phyloP scores from a whole-genome alignment of 2,329 filamentous ascomycete genomes.

The Plectosphaerella sp. region DNA sequence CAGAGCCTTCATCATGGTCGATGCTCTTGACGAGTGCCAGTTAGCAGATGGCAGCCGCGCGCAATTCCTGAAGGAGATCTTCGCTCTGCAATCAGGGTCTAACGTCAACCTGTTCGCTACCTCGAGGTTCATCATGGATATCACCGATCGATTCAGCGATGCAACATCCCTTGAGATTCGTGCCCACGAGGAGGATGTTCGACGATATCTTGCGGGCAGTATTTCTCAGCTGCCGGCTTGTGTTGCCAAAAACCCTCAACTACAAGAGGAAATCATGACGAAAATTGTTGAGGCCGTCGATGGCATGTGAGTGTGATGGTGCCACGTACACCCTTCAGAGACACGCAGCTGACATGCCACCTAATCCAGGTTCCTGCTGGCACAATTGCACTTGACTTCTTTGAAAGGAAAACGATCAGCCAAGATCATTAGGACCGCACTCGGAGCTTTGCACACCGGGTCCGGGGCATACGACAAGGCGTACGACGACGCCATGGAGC shows the following conservation, averaged over 20 bases:
- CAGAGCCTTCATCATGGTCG: constrained; percentile 16
- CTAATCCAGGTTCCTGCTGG: not conserved
- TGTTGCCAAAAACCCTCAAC: constrained; percentile 7
- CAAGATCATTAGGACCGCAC: constrained; percentile 23
- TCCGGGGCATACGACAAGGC: constrained; percentile 26
- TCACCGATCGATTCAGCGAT: not conserved
- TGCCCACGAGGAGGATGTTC: constrained; percentile 25
- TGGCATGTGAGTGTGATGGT: not conserved
- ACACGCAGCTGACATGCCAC: not conserved
- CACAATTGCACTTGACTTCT: not conserved
- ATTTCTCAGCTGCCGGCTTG: constrained; percentile 13
- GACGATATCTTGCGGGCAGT: constrained; percentile 20
- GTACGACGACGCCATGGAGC: constrained; percentile 35
- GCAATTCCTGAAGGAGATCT: not conserved
- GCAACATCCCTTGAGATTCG: constrained; percentile 20
- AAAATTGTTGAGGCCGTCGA: constrained; percentile 9
- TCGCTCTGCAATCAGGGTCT: not conserved
- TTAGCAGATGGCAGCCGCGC: not conserved
- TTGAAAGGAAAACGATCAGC: constrained; percentile 8
- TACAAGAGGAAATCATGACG: not conserved
- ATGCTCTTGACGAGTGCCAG: constrained; percentile 20
- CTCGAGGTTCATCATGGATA: constrained; percentile 5
- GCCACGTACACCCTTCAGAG: too few species aligned
- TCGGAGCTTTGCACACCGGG: constrained; percentile 24
- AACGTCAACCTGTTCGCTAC: constrained; percentile 7